Evolutionary conservation across 78 protist species (phyloP).

Genomic region (Dictyostelium capitatum): DNA sequence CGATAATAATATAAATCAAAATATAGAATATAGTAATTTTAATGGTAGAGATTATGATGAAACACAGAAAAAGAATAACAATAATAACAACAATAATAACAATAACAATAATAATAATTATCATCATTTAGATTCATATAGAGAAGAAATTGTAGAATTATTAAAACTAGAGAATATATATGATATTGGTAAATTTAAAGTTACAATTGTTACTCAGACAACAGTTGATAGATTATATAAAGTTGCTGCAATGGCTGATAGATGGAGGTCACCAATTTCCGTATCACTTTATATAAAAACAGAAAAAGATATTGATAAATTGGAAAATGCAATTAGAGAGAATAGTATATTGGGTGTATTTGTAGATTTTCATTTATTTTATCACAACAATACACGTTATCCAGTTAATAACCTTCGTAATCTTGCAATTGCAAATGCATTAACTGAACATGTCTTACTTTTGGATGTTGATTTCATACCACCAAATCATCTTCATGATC

Average conservation of each 20-base stretch:
- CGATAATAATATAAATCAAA: not conserved
- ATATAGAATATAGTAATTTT: not conserved
- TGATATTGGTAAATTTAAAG: not conserved
- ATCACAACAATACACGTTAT: conserved; percentile 44
- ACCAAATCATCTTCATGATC: conserved; percentile 39
- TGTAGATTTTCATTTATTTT: conserved; percentile 41
- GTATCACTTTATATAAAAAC: conserved; percentile 30
- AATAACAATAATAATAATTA: not conserved
- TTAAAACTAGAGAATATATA: not conserved
- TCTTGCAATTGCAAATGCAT: conserved; percentile 50
- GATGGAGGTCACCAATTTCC: conserved; percentile 70
- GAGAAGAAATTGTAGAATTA: not conserved
- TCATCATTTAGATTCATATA: not conserved
- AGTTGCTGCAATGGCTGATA: conserved; percentile 37
- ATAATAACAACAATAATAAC: not conserved
- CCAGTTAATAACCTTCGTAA: conserved; percentile 69
- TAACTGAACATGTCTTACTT: conserved; percentile 45
- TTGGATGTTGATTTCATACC: conserved; percentile 77
- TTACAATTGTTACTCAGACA: conserved; percentile 61
- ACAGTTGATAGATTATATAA: conserved; percentile 61
- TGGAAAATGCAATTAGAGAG: not conserved
- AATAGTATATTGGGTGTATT: not conserved
- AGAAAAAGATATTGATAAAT: not conserved
- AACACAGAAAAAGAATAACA: not conserved
- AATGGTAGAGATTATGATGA: not conserved